Base-by-base conservation (phyloP, 331 rosid species). In the Malus hybrid region DNA sequence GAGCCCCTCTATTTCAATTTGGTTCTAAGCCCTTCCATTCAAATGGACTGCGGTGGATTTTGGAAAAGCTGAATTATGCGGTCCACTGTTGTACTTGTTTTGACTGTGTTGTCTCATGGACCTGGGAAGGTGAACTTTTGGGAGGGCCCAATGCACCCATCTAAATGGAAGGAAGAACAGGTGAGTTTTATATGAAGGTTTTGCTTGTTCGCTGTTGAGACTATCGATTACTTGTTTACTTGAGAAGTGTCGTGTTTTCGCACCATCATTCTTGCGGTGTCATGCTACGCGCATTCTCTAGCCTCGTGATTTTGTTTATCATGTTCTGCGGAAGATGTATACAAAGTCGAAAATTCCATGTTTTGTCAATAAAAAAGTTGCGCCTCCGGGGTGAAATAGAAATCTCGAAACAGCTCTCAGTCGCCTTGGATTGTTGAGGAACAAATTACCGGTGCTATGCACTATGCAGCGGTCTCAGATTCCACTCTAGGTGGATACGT, bases 121-220 rank as follows among this genome's bases (percentile, higher is more conserved):
- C 79, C 97, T 82, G 83, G 86, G 29, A 92, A 72, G 89, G 96
- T 87, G 85, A 90, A 87, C 85, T 76, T 81, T 76, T 92, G 96
- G 93, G 55, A 90, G 78, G 93, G 84, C 74, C 96, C 93, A 7
- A 0, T 83, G 80, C 75, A 63, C 72, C 97, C 97, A 39, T 84
- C 93, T 8, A 88, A 82, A 72, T 92, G 97, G 97, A 92, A 87
- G 80, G 79, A 87, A 85, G 96, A 90, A 62, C 97, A 92, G 16
- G 93, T 86, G 70, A 86, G 90, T 70, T 57, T 68, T 54, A 15
- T 71, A 28, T 52, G 14, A 62, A 13, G 67, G 11, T 70, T 22
- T 70, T 70, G 42, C 19, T 70, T 8, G 42, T 14, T 48, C 54
- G 22, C 31, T 29, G 22, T 18, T 2, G 3, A 71, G 75, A 55